Conservation (phyloP, 768 basidiomycete species). For the Rhodotorula kratochvilovae region DNA sequence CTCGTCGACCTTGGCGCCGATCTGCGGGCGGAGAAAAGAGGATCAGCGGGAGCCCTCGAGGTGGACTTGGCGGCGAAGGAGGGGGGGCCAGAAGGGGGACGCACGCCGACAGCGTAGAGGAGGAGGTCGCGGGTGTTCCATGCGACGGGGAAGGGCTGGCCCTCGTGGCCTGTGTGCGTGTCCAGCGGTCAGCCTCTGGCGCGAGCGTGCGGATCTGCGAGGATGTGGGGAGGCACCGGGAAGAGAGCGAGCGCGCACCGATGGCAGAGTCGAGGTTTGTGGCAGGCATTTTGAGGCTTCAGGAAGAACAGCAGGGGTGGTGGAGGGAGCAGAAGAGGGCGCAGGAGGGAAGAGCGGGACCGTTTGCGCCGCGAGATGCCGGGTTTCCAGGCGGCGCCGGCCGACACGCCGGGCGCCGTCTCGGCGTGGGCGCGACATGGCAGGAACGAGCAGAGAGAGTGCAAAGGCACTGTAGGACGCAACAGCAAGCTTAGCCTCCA, state of each 20-base stretch:
- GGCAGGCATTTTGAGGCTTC: neutral
- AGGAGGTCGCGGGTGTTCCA: slow-evolving; percentile 83
- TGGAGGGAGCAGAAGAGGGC: neutral
- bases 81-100: neutral
- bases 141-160: slow-evolving; percentile 56
- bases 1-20: slow-evolving; percentile 74
- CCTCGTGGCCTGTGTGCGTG: slow-evolving; percentile 22
- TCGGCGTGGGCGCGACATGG: too few relatives aligned
- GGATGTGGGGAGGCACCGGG: neutral
- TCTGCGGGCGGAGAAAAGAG: slow-evolving; percentile 36
- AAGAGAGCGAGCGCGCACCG: slow-evolving; percentile 7
- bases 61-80: too few relatives aligned
- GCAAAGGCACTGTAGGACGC: too few relatives aligned
- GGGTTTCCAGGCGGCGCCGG: too few relatives aligned
- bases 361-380: too few relatives aligned
- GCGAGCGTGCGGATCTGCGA: too few relatives aligned
- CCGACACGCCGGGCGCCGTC: too few relatives aligned
- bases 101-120: slow-evolving; percentile 54
- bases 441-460: too few relatives aligned
- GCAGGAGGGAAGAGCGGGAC: neutral
- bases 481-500: too few relatives aligned
- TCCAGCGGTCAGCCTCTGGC: too few relatives aligned
- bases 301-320: neutral
- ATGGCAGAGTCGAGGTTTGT: slow-evolving; percentile 21
- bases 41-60: neutral